These are phyloP conservation scores for Draba incana DNA, from an alignment of 345 rosid genomes.

Conservation along the genomic window DNA sequence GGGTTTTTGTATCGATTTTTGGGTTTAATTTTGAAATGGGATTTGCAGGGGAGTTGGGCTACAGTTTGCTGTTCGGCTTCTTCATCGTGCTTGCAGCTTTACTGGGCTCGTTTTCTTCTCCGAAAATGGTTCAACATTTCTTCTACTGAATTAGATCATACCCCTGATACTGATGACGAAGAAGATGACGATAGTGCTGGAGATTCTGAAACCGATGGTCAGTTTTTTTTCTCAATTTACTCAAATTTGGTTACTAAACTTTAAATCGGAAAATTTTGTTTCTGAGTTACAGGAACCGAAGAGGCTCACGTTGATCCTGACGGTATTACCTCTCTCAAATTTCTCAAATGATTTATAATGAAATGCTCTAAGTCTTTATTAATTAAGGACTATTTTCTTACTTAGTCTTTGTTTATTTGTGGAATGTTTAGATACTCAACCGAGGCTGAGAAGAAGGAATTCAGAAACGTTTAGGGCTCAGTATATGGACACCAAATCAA, in stretches of 20 bases:
- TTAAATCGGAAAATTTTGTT: background rate
- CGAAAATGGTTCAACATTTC: constrained; percentile 79
- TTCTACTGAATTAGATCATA: constrained; percentile 64
- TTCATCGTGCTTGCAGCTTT: constrained; percentile 69
- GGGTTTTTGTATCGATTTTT: background rate
- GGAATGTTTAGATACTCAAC: too few species aligned
- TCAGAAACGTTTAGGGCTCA: constrained; percentile 86
- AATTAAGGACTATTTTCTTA: too few species aligned
- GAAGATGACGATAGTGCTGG: constrained; percentile 20
- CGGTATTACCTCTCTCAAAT: constrained; percentile 1
- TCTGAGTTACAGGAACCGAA: constrained; percentile 21
- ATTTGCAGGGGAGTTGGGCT: constrained; percentile 69
- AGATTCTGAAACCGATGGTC: background rate
- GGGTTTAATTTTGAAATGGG: background rate
- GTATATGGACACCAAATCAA: constrained; percentile 73
- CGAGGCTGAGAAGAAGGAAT: constrained; percentile 56
- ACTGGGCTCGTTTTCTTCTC: constrained; percentile 71
- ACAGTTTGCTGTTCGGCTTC: constrained; percentile 81
- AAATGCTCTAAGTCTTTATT: too few species aligned
- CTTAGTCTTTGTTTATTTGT: background rate
- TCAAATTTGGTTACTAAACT: too few species aligned
- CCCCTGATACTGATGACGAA: constrained; percentile 49
- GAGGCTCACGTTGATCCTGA: constrained; percentile 16
- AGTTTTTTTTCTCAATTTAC: too few species aligned
- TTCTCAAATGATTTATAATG: background rate